These are phyloP conservation scores for Populus trichocarpa DNA, from an alignment of 441 rosid species.

Conservation along the genomic window DNA sequence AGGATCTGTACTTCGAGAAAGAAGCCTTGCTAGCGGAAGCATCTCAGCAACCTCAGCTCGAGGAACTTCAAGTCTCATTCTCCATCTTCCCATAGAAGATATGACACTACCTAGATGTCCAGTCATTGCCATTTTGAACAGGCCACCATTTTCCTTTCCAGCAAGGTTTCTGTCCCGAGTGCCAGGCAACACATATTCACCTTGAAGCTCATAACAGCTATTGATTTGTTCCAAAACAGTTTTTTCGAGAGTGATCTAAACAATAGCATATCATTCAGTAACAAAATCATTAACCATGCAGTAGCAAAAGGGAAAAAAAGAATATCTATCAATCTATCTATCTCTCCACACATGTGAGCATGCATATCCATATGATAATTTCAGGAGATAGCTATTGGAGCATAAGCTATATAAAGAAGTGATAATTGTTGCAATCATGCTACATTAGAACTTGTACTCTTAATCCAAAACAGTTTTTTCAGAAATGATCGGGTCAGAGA, in stretches of 20 bases:
- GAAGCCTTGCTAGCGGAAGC: constrained; percentile 99
- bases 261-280: constrained; percentile 1
- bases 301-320: background rate
- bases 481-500: background rate
- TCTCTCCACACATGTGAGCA: background rate
- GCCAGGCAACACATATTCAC: constrained; percentile 98
- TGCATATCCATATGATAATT: background rate
- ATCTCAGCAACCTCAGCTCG: constrained; percentile 98
- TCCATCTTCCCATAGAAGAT: constrained; percentile 99
- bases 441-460: background rate
- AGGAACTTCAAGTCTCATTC: constrained; percentile 99
- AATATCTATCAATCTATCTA: background rate
- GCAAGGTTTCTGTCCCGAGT: constrained; percentile 77
- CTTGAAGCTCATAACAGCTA: constrained; percentile 99
- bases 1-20: constrained; percentile 97
- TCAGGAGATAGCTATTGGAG: background rate
- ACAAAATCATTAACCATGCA: constrained; percentile 3
- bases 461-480: background rate
- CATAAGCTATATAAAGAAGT: background rate
- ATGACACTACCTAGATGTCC: constrained; percentile 96
- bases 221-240: constrained; percentile 83
- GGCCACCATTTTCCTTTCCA: constrained; percentile 69
- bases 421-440: background rate
- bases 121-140: constrained; percentile 89
- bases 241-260: constrained; percentile 89